A percentile compares a stretch with the other conserved stretches of the same genome.
Evolutionary conservation across 2,329 filamentous ascomycete species (phyloP).

Genomic region (Pseudogymnoascus sp.): DNA sequence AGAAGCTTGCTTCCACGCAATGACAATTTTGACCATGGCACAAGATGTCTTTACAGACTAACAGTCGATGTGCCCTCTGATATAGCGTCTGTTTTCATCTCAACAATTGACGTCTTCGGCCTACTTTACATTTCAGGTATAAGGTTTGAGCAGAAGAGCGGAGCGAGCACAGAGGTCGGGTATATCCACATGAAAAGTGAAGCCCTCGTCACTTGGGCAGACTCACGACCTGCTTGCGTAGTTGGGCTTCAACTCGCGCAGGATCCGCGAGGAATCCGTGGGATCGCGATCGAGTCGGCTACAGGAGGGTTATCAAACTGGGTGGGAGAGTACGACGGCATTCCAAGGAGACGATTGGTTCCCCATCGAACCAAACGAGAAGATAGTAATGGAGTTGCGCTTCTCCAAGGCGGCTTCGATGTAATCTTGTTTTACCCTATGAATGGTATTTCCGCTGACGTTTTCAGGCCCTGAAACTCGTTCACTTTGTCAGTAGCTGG

Average conservation of each 20-base stretch:
- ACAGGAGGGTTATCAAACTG: not conserved
- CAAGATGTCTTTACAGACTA: not conserved
- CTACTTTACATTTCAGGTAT: not conserved
- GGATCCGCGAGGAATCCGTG: not conserved
- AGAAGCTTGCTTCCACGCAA: not conserved
- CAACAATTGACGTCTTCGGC: not conserved
- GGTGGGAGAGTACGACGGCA: not conserved
- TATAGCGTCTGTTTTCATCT: not conserved
- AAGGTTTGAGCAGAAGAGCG: not conserved
- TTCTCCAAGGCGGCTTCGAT: not conserved
- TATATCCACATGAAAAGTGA: not conserved
- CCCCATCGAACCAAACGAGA: not conserved
- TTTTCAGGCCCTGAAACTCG: not conserved
- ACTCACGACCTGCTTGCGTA: not conserved
- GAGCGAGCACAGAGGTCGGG: not conserved
- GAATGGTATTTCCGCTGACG: not conserved
- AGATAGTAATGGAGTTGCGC: not conserved
- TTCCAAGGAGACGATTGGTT: not conserved
- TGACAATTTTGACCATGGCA: not conserved
- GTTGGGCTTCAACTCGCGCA: not conserved
- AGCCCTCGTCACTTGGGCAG: not conserved
- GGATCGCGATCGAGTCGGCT: not conserved
- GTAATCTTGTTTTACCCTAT: not conserved
- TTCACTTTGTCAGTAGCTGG: not conserved
- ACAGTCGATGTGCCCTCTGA: not conserved